Evolutionary conservation across 345 rosid species (phyloP).

Genomic region (Schrenkiella parvula): DNA sequence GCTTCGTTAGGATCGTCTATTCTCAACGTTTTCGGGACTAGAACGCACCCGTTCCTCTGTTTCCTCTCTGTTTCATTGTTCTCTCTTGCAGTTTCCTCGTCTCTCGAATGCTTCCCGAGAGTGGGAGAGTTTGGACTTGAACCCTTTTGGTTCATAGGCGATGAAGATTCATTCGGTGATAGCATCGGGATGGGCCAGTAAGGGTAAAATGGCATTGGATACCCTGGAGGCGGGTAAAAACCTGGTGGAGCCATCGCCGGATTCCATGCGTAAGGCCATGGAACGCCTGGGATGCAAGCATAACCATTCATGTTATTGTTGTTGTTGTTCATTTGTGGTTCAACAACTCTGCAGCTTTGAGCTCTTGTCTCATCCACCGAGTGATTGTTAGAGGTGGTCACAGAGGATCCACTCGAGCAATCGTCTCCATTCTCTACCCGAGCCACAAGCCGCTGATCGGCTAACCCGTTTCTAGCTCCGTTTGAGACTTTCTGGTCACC

Average conservation of each 20-base stretch:
- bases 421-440: slow-evolving; percentile 59
- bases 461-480: slow-evolving; percentile 34
- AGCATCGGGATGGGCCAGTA: slow-evolving; percentile 67
- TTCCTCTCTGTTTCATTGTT: slow-evolving; percentile 29
- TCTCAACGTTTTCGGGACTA: slow-evolving; percentile 71
- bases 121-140: slow-evolving; percentile 41
- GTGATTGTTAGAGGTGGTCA: slow-evolving; percentile 32
- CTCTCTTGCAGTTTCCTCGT: slow-evolving; percentile 34
- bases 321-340: slow-evolving; percentile 30
- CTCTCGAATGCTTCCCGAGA: slow-evolving; percentile 74
- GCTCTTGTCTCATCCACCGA: slow-evolving; percentile 30
- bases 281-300: slow-evolving; percentile 58
- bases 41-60: slow-evolving; percentile 46
- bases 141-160: slow-evolving; percentile 35
- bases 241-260: slow-evolving; percentile 50
- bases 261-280: slow-evolving; percentile 86
- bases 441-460: slow-evolving; percentile 28
- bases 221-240: slow-evolving; percentile 58
- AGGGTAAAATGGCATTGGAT: slow-evolving; percentile 60
- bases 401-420: slow-evolving; percentile 50
- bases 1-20: slow-evolving; percentile 70
- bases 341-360: slow-evolving; percentile 16
- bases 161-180: slow-evolving; percentile 44
- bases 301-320: slow-evolving; percentile 44
- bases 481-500: slow-evolving; percentile 45